Evolutionary conservation across 768 basidiomycete species (phyloP), one percentile per base, ranked within the genome.

Genomic region (Collybiopsis luxurians): DNA sequence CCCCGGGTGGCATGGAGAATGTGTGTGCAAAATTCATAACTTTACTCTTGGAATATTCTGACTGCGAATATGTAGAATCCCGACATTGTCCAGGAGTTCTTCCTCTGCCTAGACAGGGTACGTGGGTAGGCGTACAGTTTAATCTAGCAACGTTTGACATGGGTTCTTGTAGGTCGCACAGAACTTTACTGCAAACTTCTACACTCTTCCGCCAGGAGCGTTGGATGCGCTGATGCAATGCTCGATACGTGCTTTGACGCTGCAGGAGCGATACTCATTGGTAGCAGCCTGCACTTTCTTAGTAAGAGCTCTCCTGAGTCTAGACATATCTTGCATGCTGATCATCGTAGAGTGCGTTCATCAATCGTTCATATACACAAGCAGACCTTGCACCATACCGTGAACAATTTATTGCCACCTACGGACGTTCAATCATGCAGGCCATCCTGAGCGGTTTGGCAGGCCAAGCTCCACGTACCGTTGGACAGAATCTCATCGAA

Each of bases 81-180:
- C 0, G 95, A 96, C 67, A 83, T 96, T 26, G 91, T 93, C 15
- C 92, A 94, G 66, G 86, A 85, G 24, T 95, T 95, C 69, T 96
- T 95, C 71, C 79, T 79, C 9, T 95, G 86, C 66, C 80, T 90
- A 77, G 90, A 92, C 44, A 79, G 83, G 44, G 90, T 91, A 59
- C 46, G 50, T 51, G 7, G n/a, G 5, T 40, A 15, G 21, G 21
- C n/a, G n/a, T 39, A 13, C 11, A 19, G 9, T n/a, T 17, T 2
- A 1, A 48, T 48, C 31, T 5, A 13, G 50, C 19, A 19, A 24
- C 12, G 13, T 15, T 39, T 13, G 36, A 26, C 9, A 38, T 24
- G 15, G 38, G n/a, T 36, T 2, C 6, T 10, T 5, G 5, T 36
- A 75, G 74, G 66, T 73, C 39, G 83, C 83, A 3, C 80, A 82